Evolutionary conservation across 495 filamentous ascomycete species (phyloP).

Genomic region (Stereocaulon alpinum): DNA sequence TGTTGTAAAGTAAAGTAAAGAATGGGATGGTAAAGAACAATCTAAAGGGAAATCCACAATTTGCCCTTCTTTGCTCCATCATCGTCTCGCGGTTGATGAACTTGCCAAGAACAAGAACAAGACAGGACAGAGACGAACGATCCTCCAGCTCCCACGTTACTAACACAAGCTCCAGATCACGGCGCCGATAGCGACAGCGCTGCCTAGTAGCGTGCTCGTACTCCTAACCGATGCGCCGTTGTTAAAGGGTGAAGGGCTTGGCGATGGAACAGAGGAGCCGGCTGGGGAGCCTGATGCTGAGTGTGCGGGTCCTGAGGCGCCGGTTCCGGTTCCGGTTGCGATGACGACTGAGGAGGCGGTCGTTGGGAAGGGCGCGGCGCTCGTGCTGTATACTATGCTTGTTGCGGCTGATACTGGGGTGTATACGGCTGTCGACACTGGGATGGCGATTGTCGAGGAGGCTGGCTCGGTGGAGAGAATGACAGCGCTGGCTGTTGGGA

Average conservation of each 20-base stretch:
- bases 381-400: slow-evolving; percentile 6
- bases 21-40: no score
- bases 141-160: slow-evolving; percentile 8
- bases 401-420: neutral
- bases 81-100: no score
- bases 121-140: no score
- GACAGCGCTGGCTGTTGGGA: neutral
- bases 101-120: no score
- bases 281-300: neutral
- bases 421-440: neutral
- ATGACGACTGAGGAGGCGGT: neutral
- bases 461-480: neutral
- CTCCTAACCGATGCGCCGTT: slow-evolving; percentile 6
- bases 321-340: slow-evolving; percentile 2
- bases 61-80: no score
- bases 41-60: no score
- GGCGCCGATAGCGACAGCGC: slow-evolving; percentile 2
- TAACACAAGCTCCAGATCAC: slow-evolving; percentile 8
- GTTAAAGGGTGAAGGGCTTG: neutral
- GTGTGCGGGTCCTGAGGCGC: neutral
- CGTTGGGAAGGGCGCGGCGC: slow-evolving; percentile 8
- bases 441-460: neutral
- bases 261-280: slow-evolving; percentile 3
- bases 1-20: no score
- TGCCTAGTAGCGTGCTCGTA: neutral